Base-by-base conservation (phyloP, 2,329 filamentous ascomycete genomes). In the Alternaria gaisen region DNA sequence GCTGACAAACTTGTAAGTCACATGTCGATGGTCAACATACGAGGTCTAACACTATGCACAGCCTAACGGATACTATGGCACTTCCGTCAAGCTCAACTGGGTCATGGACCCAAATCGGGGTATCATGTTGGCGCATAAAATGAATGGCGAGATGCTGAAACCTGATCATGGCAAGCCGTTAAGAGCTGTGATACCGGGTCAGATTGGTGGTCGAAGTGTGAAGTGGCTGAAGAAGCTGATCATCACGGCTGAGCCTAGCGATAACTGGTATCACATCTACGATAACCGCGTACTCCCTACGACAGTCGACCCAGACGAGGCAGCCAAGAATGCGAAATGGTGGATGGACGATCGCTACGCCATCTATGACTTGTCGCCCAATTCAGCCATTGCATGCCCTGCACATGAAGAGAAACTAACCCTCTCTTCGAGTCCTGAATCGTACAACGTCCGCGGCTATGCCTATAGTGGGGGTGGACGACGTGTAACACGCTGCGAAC, bases 261-360 rank as follows among this genome's bases (percentile, higher is more conserved):
- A 94, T 64, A 97, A 96, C 73, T 97, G 93, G 92, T 97, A 97
- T 72, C 94, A 97, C 77, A 93, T 96, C 64, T 94, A 95, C 78
- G 94, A 97, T 77, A 97, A 97, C 75, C 84, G 93, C 60, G 93
- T 97, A 1, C 80, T 97, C 40, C 94, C 94, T 66, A 97, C 93
- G 0, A 94, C 89, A 85, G 85, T 97, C 16, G 90, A 89, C 11
- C 93, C 94, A 0, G 93, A 97, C 68, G 89, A 90, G 74, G 90
- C 91, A 60, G 89, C 89, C 2, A 87, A 90, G 64, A 83, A 93
- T 54, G 87, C 88, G 0, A 86, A 90, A 22, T 92, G 89, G 81
- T 97, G 94, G 94, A 90, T 83, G 70, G 94, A 97, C 74, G 93
- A 97, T 65, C 86, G 92, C 62, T 97, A 97, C 72, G 93, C 93